Base-by-base conservation (phyloP, 1,284 basidiomycete genomes). In the Phlebopus sp. region DNA sequence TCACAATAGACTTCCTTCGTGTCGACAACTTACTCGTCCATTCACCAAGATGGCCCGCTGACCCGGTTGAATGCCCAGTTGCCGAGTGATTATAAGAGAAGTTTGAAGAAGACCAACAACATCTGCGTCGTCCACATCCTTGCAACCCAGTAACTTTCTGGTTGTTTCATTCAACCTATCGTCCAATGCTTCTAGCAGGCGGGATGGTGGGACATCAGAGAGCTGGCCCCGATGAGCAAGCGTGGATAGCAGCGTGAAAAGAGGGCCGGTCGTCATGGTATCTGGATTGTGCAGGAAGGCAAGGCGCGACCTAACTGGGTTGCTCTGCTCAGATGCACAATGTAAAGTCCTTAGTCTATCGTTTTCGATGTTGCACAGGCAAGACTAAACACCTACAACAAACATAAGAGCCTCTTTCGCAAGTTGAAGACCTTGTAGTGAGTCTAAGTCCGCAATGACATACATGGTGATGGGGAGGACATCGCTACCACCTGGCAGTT, bases 391-490 rank as follows among this genome's bases (percentile, higher is more conserved):
- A 67, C 75, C 46, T 60, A 91, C 90, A 54, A 88, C 66, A 10
- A 86, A 86, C 17, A 66, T 57, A 11, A 97, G 63, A 0, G 84
- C 81, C 47, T 86, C 81, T 40, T 71, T 76, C 10, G 86, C 69
- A 2, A 93, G 64, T 4, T 63, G 58, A 11, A 76, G 52, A 0
- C 90, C 90, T 3, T 73, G 74, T 1, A 68, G 64, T 5, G 73
- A 79, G 58, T 97, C 86, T 4, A 97, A 71, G 64, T 97, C 90
- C 1, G 85, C 89, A 4, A 97, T 70, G 27, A 97, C 69, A 64
- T 84, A 87, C 10, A 85, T 69, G 4, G 84, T 81, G 36, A 80
- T 50, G 1, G 71, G 69, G 11, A 75, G 55, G 31, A 70, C 74
- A 40, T 66, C 73, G 68, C 45, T 42, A 40, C 50, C 31, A 27